Evolutionary conservation across 129 eudicot species (phyloP).

Genomic region (Tanacetum coccineum): DNA sequence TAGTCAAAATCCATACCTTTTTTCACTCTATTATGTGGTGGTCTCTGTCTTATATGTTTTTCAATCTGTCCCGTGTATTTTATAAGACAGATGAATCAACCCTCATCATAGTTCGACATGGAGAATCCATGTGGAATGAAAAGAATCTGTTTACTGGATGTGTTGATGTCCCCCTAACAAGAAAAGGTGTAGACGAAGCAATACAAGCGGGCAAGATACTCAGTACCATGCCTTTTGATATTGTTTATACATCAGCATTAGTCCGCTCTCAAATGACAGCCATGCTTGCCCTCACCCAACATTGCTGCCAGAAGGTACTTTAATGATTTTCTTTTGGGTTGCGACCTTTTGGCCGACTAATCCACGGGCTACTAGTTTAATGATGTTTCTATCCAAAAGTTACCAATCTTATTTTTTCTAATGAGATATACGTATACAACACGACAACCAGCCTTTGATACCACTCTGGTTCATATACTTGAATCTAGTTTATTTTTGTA

Average conservation of each 20-base stretch:
- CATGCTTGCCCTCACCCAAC: conserved; percentile 90
- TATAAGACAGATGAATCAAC: conserved; percentile 53
- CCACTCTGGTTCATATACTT: neutral
- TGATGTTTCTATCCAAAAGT: neutral
- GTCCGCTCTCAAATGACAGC: conserved; percentile 88
- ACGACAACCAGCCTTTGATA: neutral
- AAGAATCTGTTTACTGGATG: conserved; percentile 86
- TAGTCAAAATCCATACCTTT: conserved; percentile 19
- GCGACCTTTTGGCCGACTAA: too few species aligned
- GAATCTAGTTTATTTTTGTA: neutral
- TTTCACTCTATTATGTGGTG: neutral
- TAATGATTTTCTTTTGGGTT: too few species aligned
- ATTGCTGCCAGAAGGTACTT: conserved; percentile 65
- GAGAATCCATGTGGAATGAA: conserved; percentile 94
- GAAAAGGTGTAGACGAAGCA: conserved; percentile 76
- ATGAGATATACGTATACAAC: neutral
- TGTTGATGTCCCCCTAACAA: conserved; percentile 87
- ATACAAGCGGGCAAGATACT: conserved; percentile 82
- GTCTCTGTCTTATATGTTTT: neutral
- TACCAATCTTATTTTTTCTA: conserved; percentile 1
- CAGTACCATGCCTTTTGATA: conserved; percentile 58
- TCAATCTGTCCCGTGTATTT: neutral
- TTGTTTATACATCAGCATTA: conserved; percentile 70
- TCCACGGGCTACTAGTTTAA: neutral
- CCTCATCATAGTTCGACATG: conserved; percentile 73